Evolutionary conservation across 169 alveolate species (phyloP).

Genomic region (Eimeria necatrix): DNA sequence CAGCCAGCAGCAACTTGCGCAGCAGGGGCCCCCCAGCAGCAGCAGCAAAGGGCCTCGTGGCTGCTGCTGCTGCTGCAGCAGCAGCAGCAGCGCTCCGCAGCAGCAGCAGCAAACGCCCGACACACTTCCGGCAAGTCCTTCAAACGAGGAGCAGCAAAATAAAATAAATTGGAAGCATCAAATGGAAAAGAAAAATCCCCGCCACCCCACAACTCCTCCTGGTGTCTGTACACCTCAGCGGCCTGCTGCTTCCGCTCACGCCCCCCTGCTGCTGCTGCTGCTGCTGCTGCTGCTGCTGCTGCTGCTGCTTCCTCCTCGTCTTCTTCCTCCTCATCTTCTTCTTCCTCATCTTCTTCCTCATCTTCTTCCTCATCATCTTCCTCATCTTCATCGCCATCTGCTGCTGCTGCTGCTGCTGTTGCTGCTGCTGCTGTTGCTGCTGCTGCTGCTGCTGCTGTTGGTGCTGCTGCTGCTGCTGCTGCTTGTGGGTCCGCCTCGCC

Average conservation of each 20-base stretch:
- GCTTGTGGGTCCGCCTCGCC: too few species aligned
- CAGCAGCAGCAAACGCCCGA: slow-evolving; percentile 54
- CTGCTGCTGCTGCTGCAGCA: slow-evolving; percentile 22
- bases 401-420: background rate
- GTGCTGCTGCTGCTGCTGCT: too few species aligned
- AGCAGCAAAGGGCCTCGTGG: background rate
- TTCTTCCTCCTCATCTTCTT: background rate
- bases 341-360: background rate
- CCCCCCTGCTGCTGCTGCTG: too few species aligned
- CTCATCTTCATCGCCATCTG: background rate
- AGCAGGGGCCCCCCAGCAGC: background rate
- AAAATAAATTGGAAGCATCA: background rate
- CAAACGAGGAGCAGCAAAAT: slow-evolving; percentile 60
- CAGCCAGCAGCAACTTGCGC: slow-evolving; percentile 49
- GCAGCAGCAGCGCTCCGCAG: slow-evolving; percentile 33
- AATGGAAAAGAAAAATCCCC: slow-evolving; percentile 44
- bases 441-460: slow-evolving; percentile 44
- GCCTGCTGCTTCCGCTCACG: too few species aligned
- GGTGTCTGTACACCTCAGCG: too few species aligned
- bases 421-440: slow-evolving; percentile 32
- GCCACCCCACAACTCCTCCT: slow-evolving; percentile 30
- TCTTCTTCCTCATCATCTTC: background rate
- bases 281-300: slow-evolving; percentile 17
- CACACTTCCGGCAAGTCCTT: background rate
- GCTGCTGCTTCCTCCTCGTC: background rate